These are phyloP conservation scores for Limnomonas spitsbergensis DNA, from an alignment of 139 green algal genomes.

Conservation along the genomic window DNA sequence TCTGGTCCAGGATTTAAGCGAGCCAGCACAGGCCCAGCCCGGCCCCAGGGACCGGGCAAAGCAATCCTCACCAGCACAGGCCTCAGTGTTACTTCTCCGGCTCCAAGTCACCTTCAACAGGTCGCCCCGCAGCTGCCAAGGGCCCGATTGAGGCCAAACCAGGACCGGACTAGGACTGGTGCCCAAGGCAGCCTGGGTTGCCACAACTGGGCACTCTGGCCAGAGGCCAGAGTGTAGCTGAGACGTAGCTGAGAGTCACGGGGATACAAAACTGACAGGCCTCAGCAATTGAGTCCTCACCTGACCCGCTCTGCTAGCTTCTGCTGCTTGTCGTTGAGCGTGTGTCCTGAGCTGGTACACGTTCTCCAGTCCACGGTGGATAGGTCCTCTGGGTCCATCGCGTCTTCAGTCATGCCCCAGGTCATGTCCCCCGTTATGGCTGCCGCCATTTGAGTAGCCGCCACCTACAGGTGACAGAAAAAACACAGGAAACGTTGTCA, in stretches of 20 bases:
- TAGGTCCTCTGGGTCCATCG: neutral
- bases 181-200: too few relatives aligned
- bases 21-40: too few relatives aligned
- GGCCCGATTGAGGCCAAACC: neutral
- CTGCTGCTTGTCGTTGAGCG: constrained; percentile 83
- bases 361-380: constrained; percentile 61
- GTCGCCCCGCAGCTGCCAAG: neutral
- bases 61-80: too few relatives aligned
- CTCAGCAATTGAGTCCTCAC: constrained; percentile 26
- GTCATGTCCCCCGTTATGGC: neutral
- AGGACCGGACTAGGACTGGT: neutral
- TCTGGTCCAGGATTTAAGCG: too few relatives aligned
- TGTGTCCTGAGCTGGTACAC: constrained; percentile 24
- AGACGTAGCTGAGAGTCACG: too few relatives aligned
- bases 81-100: too few relatives aligned
- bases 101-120: too few relatives aligned
- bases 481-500: neutral
- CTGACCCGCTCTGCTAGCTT: constrained; percentile 84
- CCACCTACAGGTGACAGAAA: too few relatives aligned
- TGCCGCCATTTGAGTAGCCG: neutral
- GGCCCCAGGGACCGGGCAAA: too few relatives aligned
- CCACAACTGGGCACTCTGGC: too few relatives aligned
- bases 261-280: too few relatives aligned
- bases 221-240: too few relatives aligned
- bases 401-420: neutral